Base-by-base conservation (phyloP, 257 asterid genomes). In the Anisodus acutangulus region DNA sequence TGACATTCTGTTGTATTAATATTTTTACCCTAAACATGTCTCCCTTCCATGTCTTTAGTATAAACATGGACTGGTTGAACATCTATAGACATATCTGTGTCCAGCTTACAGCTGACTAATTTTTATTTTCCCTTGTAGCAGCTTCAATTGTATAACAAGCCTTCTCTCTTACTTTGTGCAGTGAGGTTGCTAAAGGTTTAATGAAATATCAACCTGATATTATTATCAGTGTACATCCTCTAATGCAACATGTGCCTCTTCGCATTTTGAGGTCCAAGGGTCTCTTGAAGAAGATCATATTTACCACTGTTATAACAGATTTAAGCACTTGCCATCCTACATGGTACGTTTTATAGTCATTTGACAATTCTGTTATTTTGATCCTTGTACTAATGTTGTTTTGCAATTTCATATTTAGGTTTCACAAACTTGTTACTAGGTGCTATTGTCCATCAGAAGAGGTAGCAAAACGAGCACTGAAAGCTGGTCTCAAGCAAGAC, bases 401-500 rank as follows among this genome's bases (percentile, higher is more conserved):
- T 53, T 82, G 68, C 57, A 83, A 13, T 67, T 84, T 60, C 81
- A 67, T 89, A 70, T 49, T 83, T 86, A 95, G 99, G 99, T 97
- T 97, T 91, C 99, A 97, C 95, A 97, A 97, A 93, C 99, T 97
- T 63, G 99, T 97, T 47, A 97, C 98, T 8, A 91, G 98, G 85
- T 95, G 98, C 85, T 97, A 97, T 85, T 91, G 95, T 88, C 99
- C 99, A 62, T 97, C 99, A 4, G 98, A 95, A 88, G 98, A 95
- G 92, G 94, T 97, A 58, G 94, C 98, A 76, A 94, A 92, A 90
- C 92, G 99, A 84, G 99, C 99, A 85, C n/a, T 88, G 71, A 93
- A 95, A 91, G 98, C 98, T 82, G 98, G 99, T 78, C 91, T 97
- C 72, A 92, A 91, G 82, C 91, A 91, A 80, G 87, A 97, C 74